These are phyloP conservation scores for Wickerhamiella vanderwaltii DNA, from an alignment of 805 yeast species.

Conservation along the genomic window DNA sequence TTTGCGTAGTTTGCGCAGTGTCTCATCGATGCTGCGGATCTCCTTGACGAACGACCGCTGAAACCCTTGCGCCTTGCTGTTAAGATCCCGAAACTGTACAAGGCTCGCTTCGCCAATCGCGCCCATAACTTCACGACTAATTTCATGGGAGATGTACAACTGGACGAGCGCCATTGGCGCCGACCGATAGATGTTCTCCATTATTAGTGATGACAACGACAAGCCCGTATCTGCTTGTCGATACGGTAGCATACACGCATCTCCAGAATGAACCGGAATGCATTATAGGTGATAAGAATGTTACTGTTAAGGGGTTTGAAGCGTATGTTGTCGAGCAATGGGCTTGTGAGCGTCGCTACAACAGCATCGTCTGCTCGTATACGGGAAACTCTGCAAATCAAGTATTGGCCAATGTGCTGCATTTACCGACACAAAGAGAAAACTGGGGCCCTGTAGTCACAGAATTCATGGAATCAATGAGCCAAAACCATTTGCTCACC, in stretches of 20 bases:
- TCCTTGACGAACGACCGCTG: constrained; percentile 85
- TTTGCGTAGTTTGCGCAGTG: constrained; percentile 32
- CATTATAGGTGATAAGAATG: constrained; percentile 30
- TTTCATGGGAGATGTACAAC: constrained; percentile 79
- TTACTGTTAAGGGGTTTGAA: constrained; percentile 63
- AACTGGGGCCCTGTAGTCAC: constrained; percentile 43
- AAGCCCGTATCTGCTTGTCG: constrained; percentile 26
- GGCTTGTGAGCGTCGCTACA: constrained; percentile 60
- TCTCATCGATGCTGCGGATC: constrained; percentile 66
- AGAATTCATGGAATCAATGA: constrained; percentile 52
- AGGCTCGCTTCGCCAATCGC: constrained; percentile 72
- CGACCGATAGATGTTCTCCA: constrained; percentile 41
- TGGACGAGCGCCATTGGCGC: constrained; percentile 96
- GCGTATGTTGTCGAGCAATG: constrained; percentile 90
- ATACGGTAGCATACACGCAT: constrained; percentile 21
- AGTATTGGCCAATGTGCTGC: constrained; percentile 48
- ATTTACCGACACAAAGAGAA: constrained; percentile 35
- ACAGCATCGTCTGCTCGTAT: constrained; percentile 62
- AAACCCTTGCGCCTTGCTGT: constrained; percentile 62
- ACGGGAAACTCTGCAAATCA: constrained; percentile 71
- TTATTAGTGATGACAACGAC: too few relatives aligned
- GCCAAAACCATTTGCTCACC: constrained; percentile 53
- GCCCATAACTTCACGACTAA: constrained; percentile 70
- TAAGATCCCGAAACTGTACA: constrained; percentile 81
- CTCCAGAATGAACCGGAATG: constrained; percentile 23